Base-by-base conservation (phyloP, 1,139 yeast genomes). In the Zygosaccharomyces pseudobailii region DNA sequence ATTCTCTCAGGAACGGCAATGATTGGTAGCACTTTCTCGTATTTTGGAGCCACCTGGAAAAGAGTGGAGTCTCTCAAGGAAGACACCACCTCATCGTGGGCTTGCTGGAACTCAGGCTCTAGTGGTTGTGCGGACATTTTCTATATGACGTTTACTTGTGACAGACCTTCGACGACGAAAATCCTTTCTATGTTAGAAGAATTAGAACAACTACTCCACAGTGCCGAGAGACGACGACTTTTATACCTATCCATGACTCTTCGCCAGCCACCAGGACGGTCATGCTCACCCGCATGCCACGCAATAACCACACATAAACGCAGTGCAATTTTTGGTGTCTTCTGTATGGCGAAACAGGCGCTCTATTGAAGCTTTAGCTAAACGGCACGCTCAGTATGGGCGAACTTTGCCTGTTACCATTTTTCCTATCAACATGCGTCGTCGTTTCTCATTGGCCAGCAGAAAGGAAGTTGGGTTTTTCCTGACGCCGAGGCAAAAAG, bases 71-170 rank as follows among this genome's bases (percentile, higher is more conserved):
- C 95, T 73, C 87, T 82, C 65, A 92, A 78, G 55, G 97, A 92
- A 58, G 86, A 75, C 66, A 84, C 80, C 64, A 92, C 82, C 79
- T 92, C 98, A 73, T 86, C 79, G 82, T 85, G 88, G 64, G 98
- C 98, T 80, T 92, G 98, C 75, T 89, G 90, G 76, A 90, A 92
- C 84, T 92, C 97, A 63, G 97, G 97, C 78, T 90, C 97, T 75
- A 76, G 50, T 42, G 39, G 49, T 42, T 35, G 42, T 42, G 47
- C 49, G 24, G 49, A 47, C 48, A 47, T 47, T 28, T 7, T 36
- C 21, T 38, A 38, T 27, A 7, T 9, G 13, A 19, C 19, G 13
- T 30, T 30, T 30, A 19, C 19, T n/a, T 30, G 10, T 30, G 33
- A n/a, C 33, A 9, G 19, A 30, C 33, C 3, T 30, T 28, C 13